Evolutionary conservation across 345 rosid genomes (phyloP).

Genomic region (Lumnitzera littorea): DNA sequence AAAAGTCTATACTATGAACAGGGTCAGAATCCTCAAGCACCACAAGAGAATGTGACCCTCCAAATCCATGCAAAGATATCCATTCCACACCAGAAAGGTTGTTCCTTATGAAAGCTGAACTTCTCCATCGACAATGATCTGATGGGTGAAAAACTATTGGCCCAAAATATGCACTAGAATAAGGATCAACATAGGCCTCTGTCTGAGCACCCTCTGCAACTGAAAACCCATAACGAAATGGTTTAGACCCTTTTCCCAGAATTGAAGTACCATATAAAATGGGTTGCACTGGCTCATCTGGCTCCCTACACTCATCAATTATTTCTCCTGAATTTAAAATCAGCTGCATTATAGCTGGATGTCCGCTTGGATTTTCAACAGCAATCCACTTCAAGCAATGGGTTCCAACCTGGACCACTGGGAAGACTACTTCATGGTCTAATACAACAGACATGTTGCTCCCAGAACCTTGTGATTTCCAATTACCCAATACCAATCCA

Average conservation of each 20-base stretch:
- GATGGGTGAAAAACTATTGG: conserved; percentile 62
- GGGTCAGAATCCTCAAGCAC: conserved; percentile 48
- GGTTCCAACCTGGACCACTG: conserved; percentile 42
- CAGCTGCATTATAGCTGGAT: conserved; percentile 67
- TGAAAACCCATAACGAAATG: conserved; percentile 40
- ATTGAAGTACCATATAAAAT: conserved; percentile 18
- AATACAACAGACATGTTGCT: conserved; percentile 46
- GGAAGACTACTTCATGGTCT: conserved; percentile 42
- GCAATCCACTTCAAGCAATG: conserved; percentile 48
- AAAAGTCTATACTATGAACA: conserved; percentile 46
- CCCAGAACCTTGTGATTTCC: conserved; percentile 54
- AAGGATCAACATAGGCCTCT: conserved; percentile 51
- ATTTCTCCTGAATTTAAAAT: conserved; percentile 55
- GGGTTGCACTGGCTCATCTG: conserved; percentile 24
- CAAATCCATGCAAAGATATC: conserved; percentile 53
- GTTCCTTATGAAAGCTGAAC: conserved; percentile 57
- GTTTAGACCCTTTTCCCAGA: conserved; percentile 13
- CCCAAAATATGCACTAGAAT: conserved; percentile 45
- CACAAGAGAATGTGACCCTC: conserved; percentile 44
- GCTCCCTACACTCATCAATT: conserved; percentile 40
- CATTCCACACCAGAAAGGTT: conserved; percentile 80
- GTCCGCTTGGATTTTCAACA: conserved; percentile 57
- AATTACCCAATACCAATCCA: conserved; percentile 40
- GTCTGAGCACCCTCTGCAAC: conserved; percentile 36
- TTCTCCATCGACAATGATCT: conserved; percentile 56